These are phyloP conservation scores for Chamaenerion angustifolium DNA, from an alignment of 345 rosid genomes.

Conservation along the genomic window DNA sequence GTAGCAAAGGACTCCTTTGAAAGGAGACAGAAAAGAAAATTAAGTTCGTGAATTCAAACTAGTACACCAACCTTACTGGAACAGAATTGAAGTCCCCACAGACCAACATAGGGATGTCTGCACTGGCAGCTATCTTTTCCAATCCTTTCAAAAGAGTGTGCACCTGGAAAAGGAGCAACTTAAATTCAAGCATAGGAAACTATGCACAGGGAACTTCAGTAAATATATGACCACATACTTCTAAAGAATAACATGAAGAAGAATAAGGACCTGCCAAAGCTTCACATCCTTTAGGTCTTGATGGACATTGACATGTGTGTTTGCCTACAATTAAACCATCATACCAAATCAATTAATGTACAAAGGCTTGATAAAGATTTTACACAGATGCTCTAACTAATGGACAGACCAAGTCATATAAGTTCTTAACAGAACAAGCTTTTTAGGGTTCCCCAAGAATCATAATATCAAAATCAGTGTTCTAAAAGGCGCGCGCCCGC, in stretches of 20 bases:
- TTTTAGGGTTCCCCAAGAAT: too few relatives aligned
- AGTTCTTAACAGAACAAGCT: too few relatives aligned
- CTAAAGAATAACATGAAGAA: not conserved
- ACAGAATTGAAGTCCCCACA: constrained; percentile 93
- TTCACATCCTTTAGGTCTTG: constrained; percentile 92
- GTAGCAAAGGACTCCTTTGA: too few relatives aligned
- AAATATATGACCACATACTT: not conserved
- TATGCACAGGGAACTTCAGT: not conserved
- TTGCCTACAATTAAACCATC: constrained; percentile 49
- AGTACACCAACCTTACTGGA: constrained; percentile 59
- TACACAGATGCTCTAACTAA: not conserved
- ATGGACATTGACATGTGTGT: constrained; percentile 76
- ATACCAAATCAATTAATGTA: constrained; percentile 7
- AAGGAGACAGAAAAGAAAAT: too few relatives aligned
- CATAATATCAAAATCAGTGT: too few relatives aligned
- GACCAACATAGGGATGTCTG: constrained; percentile 96
- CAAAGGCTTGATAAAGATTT: not conserved
- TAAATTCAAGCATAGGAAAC: not conserved
- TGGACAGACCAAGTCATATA: not conserved
- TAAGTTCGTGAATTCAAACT: too few relatives aligned
- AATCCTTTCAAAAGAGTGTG: constrained; percentile 91
- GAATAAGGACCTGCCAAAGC: constrained; percentile 81
- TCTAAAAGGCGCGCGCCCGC: too few relatives aligned
- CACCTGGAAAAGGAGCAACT: constrained; percentile 27
- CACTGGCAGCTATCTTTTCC: constrained; percentile 94